These are phyloP conservation scores for Cladosporium sp. DNA, from an alignment of 2,329 filamentous ascomycete genomes.

Conservation along the genomic window DNA sequence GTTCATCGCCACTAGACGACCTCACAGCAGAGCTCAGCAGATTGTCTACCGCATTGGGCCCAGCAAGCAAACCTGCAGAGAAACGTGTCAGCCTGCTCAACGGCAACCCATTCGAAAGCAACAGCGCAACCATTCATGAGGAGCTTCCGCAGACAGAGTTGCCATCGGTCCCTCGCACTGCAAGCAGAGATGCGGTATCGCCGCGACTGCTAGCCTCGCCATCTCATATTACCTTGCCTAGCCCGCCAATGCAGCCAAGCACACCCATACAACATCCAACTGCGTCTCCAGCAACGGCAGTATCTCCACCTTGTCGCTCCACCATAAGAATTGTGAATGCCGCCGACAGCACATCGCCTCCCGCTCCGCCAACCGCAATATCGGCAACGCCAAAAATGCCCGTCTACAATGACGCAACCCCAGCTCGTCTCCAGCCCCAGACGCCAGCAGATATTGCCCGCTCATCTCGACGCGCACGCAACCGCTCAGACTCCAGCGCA, in stretches of 20 bases:
- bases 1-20: slow-evolving; percentile 37
- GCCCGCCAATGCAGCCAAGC: not conserved
- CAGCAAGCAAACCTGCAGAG: not conserved
- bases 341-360: not conserved
- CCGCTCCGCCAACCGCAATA: slow-evolving; percentile 17
- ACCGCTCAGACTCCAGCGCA: slow-evolving; percentile 25
- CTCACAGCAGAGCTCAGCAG: slow-evolving; percentile 36
- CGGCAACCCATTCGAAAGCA: slow-evolving; percentile 11
- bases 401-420: slow-evolving; percentile 37
- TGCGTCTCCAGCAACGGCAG: not conserved
- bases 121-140: not conserved
- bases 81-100: slow-evolving; percentile 12
- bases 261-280: not conserved
- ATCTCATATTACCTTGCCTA: slow-evolving; percentile 8
- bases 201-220: slow-evolving; percentile 7
- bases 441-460: slow-evolving; percentile 37
- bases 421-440: slow-evolving; percentile 36
- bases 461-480: slow-evolving; percentile 24
- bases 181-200: not conserved
- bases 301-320: not conserved
- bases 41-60: slow-evolving; percentile 22
- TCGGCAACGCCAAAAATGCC: slow-evolving; percentile 27
- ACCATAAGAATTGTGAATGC: not conserved
- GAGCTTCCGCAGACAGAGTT: not conserved
- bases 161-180: not conserved